Conservation (phyloP, 371 early-diverging fungal species). For the Mycotypha africana region DNA sequence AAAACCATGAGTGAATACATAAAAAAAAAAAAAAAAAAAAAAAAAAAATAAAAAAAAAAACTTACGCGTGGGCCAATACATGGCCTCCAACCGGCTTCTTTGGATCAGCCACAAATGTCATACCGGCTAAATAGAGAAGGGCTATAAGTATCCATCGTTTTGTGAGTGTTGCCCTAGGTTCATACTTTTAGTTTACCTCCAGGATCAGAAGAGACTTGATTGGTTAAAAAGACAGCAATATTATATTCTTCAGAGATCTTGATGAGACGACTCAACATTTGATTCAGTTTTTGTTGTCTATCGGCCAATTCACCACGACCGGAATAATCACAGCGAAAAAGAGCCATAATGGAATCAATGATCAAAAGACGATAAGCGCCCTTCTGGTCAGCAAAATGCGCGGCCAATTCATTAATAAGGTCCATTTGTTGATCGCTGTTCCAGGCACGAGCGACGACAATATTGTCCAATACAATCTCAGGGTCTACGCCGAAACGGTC, state of each 20-base stretch:
- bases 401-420: constrained; percentile 62
- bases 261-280: constrained; percentile 71
- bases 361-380: constrained; percentile 65
- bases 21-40: no score
- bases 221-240: constrained; percentile 85
- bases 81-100: constrained; percentile 87
- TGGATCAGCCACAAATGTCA: constrained; percentile 82
- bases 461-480: constrained; percentile 61
- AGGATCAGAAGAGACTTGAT: constrained; percentile 66
- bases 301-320: constrained; percentile 90
- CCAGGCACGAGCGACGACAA: constrained; percentile 72
- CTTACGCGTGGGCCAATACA: constrained; percentile 61
- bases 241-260: constrained; percentile 87
- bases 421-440: constrained; percentile 87
- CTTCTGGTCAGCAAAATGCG: constrained; percentile 69
- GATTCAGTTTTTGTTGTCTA: constrained; percentile 84
- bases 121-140: constrained; percentile 28
- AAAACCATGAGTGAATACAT: no score
- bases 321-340: constrained; percentile 74
- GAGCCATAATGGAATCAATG: constrained; percentile 75
- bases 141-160: neutral
- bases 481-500: constrained; percentile 70
- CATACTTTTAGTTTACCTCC: constrained; percentile 47
- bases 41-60: no score
- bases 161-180: constrained; percentile 3